Base-by-base conservation (phyloP, 208 protist genomes). In the Wallacemonas sp. region DNA sequence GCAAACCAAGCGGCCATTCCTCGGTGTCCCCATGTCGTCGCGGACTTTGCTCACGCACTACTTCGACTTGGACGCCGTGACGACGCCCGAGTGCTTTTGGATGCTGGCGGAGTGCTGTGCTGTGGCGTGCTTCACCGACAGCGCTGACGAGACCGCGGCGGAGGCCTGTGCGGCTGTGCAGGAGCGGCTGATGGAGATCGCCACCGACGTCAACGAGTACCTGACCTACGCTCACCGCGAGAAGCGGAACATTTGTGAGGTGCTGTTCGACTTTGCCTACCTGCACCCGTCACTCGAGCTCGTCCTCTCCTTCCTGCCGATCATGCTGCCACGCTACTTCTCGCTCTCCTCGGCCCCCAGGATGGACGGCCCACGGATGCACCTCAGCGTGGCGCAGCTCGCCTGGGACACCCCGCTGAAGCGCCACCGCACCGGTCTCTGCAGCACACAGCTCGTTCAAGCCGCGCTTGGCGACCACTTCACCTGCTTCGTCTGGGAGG, bases 221-320 rank as follows among this genome's bases (percentile, higher is more conserved):
- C 76, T 94, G 33, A 64, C 70, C 30, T 96, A 96, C 66, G 76
- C 78, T 21, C 74, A 94, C 65, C 83, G 87, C 23, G 91, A 96
- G 72, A 96, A 96, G 72, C 81, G 91, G 33, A 96, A 92, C 69
- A 67, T 92, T 16, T 82, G 84, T 29, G 91, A 96, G 72, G 88
- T 96, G n/a, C 73, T 96, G 27, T 69, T 75, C 43, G 91, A 96
- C 75, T 96, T 94, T 64, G 67, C 65, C 23, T 36, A 49, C 6
- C 55, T 92, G 43, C 73, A 65, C 6, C 83, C 81, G 6, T 74
- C 81, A 23, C 78, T 96, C 43, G 78, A 71, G 21, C 17, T 77
- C 24, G 38, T 96, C 14, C 74, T 96, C 2, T 85, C 74, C 57
- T 88, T 89, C 46, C 39, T 81, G 14, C 61, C 61, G 6, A 66